phyloP scores from a whole-genome alignment of 305 asterid species.

The Fraxinus greggii region DNA sequence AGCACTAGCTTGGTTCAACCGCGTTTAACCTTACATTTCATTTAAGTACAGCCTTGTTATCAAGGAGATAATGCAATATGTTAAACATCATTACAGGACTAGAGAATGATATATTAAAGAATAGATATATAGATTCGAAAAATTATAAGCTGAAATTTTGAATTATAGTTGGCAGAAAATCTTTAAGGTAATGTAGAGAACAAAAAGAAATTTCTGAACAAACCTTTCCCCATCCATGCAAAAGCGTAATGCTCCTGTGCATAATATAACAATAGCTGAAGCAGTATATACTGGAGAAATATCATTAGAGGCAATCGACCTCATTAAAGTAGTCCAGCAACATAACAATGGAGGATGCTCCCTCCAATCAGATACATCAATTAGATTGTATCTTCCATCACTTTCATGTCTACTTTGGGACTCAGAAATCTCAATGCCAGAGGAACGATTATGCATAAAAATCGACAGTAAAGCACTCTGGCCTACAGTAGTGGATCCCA shows the following conservation, averaged over 20 bases:
- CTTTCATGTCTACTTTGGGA: conserved; percentile 41
- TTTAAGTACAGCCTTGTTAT: neutral
- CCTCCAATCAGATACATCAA: conserved; percentile 58
- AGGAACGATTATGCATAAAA: conserved; percentile 38
- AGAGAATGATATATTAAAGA: neutral
- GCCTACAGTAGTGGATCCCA: conserved; percentile 60
- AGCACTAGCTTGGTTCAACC: conserved; percentile 8
- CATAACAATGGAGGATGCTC: conserved; percentile 66
- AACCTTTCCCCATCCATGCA: conserved; percentile 75
- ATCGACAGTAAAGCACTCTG: conserved; percentile 61
- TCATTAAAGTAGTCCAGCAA: conserved; percentile 66
- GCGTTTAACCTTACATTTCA: neutral
- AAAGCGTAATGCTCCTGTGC: conserved; percentile 63
- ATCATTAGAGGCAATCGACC: conserved; percentile 55
- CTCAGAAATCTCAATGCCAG: conserved; percentile 44
- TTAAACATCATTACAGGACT: neutral
- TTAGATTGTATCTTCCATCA: conserved; percentile 34
- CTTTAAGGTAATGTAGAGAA: conserved; percentile 21
- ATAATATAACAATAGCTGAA: conserved; percentile 55
- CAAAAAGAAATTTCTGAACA: conserved; percentile 10
- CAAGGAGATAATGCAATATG: conserved; percentile 6
- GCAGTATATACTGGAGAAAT: conserved; percentile 48
- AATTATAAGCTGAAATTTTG: conserved; percentile 14
- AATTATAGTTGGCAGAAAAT: conserved; percentile 17
- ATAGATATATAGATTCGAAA: conserved; percentile 7